A percentile compares a stretch with the other conserved stretches of the same genome.
These are phyloP conservation scores for Kodamaea fungicola DNA, from an alignment of 1,139 yeast genomes.

Conservation along the genomic window DNA sequence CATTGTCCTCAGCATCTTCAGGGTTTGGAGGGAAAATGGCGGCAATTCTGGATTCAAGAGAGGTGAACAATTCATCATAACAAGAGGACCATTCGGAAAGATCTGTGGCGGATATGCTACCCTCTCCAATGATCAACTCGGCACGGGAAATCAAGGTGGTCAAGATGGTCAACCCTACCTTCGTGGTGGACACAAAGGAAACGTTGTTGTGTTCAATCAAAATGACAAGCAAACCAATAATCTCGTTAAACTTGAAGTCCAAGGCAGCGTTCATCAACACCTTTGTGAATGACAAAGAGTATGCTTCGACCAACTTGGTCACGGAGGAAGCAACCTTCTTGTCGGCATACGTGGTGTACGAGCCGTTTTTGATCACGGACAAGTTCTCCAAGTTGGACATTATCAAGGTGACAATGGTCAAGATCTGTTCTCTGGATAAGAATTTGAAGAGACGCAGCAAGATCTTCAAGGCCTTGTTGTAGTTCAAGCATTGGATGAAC, in stretches of 20 bases:
- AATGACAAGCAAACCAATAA: constrained; percentile 75
- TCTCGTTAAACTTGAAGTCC: constrained; percentile 77
- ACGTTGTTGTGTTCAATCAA: constrained; percentile 71
- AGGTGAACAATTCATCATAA: constrained; percentile 77
- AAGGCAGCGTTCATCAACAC: constrained; percentile 82
- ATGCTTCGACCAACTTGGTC: constrained; percentile 69
- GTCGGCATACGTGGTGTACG: constrained; percentile 63
- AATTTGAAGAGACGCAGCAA: constrained; percentile 88
- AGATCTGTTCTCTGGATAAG: constrained; percentile 70
- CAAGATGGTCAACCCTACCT: constrained; percentile 80
- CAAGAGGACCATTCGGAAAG: constrained; percentile 74
- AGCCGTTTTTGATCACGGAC: constrained; percentile 74
- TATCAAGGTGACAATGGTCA: constrained; percentile 73
- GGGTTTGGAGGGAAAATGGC: constrained; percentile 78
- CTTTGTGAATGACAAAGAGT: constrained; percentile 80
- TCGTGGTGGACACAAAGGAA: constrained; percentile 74
- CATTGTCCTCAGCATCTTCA: constrained; percentile 57
- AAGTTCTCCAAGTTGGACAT: constrained; percentile 81
- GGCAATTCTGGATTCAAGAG: constrained; percentile 74
- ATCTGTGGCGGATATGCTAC: constrained; percentile 54
- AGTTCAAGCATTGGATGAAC: constrained; percentile 78
- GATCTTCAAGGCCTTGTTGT: constrained; percentile 84
- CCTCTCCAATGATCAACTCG: constrained; percentile 87
- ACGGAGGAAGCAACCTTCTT: constrained; percentile 52
- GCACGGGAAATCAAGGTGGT: constrained; percentile 91